Conservation (phyloP, 805 yeast species). For the Ogataea polymorpha region DNA sequence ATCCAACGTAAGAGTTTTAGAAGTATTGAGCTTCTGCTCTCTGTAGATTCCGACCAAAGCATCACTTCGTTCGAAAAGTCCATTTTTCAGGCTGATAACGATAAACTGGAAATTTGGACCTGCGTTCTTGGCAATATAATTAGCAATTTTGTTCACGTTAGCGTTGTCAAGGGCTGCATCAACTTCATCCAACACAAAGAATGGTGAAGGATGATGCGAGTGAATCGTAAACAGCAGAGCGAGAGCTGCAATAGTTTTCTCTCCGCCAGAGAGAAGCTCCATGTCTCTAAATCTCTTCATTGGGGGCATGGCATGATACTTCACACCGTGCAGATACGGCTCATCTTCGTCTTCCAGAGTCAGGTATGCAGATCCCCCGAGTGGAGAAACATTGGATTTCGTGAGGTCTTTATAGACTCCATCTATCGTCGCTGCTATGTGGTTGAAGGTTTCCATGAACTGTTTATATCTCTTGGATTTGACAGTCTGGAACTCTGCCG, state of each 20-base stretch:
- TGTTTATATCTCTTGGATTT: slow-evolving; percentile 54
- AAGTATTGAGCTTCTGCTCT: slow-evolving; percentile 69
- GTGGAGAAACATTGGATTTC: slow-evolving; percentile 60
- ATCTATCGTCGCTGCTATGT: slow-evolving; percentile 70
- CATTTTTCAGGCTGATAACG: slow-evolving; percentile 86
- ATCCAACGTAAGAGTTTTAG: slow-evolving; percentile 71
- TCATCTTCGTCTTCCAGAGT: slow-evolving; percentile 86
- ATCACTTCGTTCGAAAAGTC: slow-evolving; percentile 83
- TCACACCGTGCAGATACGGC: slow-evolving; percentile 79
- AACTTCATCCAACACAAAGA: slow-evolving; percentile 94
- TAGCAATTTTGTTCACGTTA: slow-evolving; percentile 84
- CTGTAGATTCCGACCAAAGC: slow-evolving; percentile 91
- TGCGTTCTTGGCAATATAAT: slow-evolving; percentile 71
- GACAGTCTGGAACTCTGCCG: slow-evolving; percentile 55
- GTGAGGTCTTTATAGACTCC: slow-evolving; percentile 83
- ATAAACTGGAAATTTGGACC: slow-evolving; percentile 84
- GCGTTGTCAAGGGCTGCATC: slow-evolving; percentile 95
- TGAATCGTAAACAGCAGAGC: slow-evolving; percentile 91
- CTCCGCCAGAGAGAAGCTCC: slow-evolving; percentile 94
- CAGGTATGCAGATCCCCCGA: slow-evolving; percentile 92
- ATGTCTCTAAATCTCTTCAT: slow-evolving; percentile 89
- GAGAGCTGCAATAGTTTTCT: slow-evolving; percentile 92
- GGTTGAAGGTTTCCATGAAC: slow-evolving; percentile 74
- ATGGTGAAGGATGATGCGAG: slow-evolving; percentile 89
- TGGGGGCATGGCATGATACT: slow-evolving; percentile 95